Percentiles rank a stretch among this genome's conserved stretches.
phyloP scores from a whole-genome alignment of 1,284 basidiomycete species.

The Ceratobasidium sp. region DNA sequence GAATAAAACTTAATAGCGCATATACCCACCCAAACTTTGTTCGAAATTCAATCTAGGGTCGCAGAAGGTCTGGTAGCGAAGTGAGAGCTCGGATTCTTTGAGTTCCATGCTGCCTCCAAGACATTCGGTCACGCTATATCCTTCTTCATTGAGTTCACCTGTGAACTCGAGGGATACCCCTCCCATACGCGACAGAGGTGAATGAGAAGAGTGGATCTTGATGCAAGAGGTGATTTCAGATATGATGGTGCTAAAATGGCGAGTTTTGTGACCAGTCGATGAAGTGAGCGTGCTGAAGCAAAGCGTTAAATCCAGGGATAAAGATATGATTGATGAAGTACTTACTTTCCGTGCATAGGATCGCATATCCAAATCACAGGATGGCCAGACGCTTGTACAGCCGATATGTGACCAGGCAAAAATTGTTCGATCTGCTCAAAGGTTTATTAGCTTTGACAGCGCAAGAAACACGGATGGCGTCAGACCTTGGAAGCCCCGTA shows the following conservation, averaged over 20 bases:
- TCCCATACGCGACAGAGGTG: constrained; percentile 72
- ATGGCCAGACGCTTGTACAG: constrained; percentile 83
- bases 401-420: constrained; percentile 85
- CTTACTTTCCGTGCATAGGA: constrained; percentile 96
- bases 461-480: constrained; percentile 19
- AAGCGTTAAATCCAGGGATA: constrained; percentile 17
- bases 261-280: constrained; percentile 82
- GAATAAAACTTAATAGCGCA: not conserved
- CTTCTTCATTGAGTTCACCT: constrained; percentile 92
- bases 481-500: constrained; percentile 88
- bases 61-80: constrained; percentile 85
- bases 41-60: constrained; percentile 86
- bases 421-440: constrained; percentile 72
- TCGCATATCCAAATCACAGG: constrained; percentile 95
- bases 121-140: constrained; percentile 91
- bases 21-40: constrained; percentile 74
- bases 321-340: constrained; percentile 41
- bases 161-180: constrained; percentile 98
- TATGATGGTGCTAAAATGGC: constrained; percentile 92
- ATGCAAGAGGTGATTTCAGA: constrained; percentile 86
- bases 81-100: constrained; percentile 73
- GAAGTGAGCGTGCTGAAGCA: constrained; percentile 79
- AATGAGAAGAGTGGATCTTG: constrained; percentile 77
- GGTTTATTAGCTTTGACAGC: constrained; percentile 6
- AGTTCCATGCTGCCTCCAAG: constrained; percentile 83